Evolutionary conservation across 495 filamentous ascomycete genomes (phyloP).

Genomic region (Penicillium argentinense): DNA sequence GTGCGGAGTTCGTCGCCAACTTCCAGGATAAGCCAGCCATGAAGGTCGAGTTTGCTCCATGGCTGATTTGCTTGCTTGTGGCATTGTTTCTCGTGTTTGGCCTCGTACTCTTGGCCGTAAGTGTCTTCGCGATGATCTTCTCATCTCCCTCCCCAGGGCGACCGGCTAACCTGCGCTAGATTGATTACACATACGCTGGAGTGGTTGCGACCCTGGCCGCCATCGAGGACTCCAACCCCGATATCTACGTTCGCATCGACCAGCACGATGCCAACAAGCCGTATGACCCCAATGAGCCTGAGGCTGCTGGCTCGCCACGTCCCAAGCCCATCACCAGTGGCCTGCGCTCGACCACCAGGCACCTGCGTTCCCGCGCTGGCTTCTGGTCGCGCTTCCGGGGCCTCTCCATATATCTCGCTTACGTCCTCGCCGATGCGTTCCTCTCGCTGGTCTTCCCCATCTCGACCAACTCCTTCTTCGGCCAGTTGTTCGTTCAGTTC

Average conservation of each 20-base stretch:
- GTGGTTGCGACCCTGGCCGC: constrained; percentile 61
- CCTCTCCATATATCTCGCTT: constrained; percentile 38
- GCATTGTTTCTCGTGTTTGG: constrained; percentile 15
- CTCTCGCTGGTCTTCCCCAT: constrained; percentile 26
- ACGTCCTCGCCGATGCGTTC: constrained; percentile 28
- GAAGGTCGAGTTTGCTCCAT: constrained; percentile 18
- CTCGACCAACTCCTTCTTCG: constrained; percentile 24
- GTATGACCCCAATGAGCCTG: constrained; percentile 32
- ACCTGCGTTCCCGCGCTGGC: constrained; percentile 57
- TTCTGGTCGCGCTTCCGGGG: constrained; percentile 60
- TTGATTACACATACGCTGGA: constrained; percentile 57
- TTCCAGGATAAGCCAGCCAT: constrained; percentile 17
- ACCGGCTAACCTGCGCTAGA: constrained; percentile 16
- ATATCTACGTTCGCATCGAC: constrained; percentile 52
- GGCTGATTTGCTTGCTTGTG: constrained; percentile 13
- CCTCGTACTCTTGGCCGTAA: constrained; percentile 20
- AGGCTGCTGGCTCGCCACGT: constrained; percentile 17
- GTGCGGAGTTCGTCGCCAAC: constrained; percentile 24
- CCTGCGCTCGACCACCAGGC: constrained; percentile 55
- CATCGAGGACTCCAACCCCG: constrained; percentile 60
- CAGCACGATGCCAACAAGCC: constrained; percentile 34
- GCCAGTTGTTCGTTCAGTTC: constrained; percentile 37
- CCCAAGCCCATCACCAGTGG: constrained; percentile 58
- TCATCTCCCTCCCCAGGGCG: neutral
- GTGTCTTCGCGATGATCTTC: neutral